Conservation (phyloP, 2,329 filamentous ascomycete species). For the Aspergillus jensenii region DNA sequence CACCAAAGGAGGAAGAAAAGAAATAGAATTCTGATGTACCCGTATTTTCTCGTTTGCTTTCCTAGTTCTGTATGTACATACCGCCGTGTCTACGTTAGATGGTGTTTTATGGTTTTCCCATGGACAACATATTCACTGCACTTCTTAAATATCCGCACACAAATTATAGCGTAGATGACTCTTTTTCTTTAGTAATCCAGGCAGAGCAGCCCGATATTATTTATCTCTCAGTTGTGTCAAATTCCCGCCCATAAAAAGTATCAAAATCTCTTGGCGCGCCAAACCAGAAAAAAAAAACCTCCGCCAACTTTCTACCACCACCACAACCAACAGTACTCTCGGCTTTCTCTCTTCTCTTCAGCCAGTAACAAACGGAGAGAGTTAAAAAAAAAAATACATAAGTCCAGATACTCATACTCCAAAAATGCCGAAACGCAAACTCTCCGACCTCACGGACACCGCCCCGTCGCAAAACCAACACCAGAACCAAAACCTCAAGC, state of each 20-base stretch:
- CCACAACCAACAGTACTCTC: not conserved
- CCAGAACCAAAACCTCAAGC: slow-evolving; percentile 17
- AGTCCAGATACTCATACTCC: not conserved
- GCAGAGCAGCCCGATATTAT: not conserved
- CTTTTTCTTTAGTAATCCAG: not conserved
- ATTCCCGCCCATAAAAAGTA: not conserved
- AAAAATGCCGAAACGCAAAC: slow-evolving; percentile 45
- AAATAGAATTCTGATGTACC: slow-evolving; percentile 62
- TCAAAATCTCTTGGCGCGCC: slow-evolving; percentile 1
- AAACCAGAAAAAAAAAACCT: slow-evolving; percentile 6
- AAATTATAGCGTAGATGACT: not conserved
- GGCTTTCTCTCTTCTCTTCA: not conserved
- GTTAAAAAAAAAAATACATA: not conserved
- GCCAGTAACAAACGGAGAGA: not conserved
- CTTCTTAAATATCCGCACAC: not conserved
- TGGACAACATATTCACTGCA: not conserved
- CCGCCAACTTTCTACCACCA: not conserved
- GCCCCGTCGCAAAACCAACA: not conserved
- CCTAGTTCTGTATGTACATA: slow-evolving; percentile 41
- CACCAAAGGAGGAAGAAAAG: slow-evolving; percentile 79
- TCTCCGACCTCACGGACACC: slow-evolving; percentile 28
- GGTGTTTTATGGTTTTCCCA: slow-evolving; percentile 4
- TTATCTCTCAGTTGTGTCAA: not conserved
- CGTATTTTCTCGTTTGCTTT: slow-evolving; percentile 32
- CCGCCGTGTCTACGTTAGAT: slow-evolving; percentile 23